Conservation (phyloP, 371 early-diverging fungal species). For the Apophysomyces variabilis region DNA sequence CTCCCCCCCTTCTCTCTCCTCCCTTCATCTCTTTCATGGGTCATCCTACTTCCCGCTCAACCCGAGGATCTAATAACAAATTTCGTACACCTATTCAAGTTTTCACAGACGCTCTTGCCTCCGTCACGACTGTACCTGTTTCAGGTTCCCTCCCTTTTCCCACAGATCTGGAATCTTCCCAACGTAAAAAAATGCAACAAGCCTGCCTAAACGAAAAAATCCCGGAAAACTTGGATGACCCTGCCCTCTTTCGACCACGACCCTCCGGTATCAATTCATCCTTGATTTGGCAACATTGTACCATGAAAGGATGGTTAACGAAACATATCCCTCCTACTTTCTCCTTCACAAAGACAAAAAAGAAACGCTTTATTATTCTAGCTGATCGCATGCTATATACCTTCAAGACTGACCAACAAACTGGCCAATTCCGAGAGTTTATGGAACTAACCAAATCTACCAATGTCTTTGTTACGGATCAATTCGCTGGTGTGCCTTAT, state of each 20-base stretch:
- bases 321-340: slow-evolving; percentile 40
- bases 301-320: slow-evolving; percentile 36
- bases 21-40: background rate
- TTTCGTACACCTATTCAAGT: slow-evolving; percentile 7
- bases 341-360: slow-evolving; percentile 35
- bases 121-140: background rate
- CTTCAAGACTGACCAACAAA: slow-evolving; percentile 37
- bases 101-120: background rate
- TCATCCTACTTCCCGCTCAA: background rate
- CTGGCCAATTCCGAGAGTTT: slow-evolving; percentile 32
- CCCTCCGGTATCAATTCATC: background rate
- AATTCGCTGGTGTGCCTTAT: slow-evolving; percentile 29
- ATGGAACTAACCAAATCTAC: slow-evolving; percentile 38
- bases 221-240: background rate
- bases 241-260: background rate
- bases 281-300: slow-evolving; percentile 29
- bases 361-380: slow-evolving; percentile 36
- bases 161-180: background rate
- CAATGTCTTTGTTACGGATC: slow-evolving; percentile 42
- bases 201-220: background rate
- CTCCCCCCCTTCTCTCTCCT: background rate
- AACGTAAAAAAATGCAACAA: slow-evolving; percentile 3
- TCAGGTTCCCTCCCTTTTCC: slow-evolving; percentile 1
- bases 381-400: slow-evolving; percentile 41
- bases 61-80: background rate